Percentiles rank a stretch among this genome's conserved stretches.
Conservation (phyloP, 805 yeast genomes). For the Grigorovia transvaalensis region DNA sequence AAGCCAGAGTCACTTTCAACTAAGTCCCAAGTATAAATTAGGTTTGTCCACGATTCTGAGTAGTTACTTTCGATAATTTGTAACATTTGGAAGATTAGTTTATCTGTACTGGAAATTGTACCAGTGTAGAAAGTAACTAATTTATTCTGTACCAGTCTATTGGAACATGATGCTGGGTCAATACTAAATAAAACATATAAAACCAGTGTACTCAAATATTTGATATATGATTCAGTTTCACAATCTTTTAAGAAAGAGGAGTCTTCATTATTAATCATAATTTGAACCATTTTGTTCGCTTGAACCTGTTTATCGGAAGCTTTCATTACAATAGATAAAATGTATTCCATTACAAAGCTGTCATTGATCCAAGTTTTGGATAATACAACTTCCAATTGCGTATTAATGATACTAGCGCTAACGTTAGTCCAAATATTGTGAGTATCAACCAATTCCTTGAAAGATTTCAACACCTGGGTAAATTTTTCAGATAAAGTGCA, state of each 20-base stretch:
- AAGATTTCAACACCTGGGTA: slow-evolving; percentile 25
- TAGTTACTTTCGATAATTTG: slow-evolving; percentile 44
- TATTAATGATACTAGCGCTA: slow-evolving; percentile 39
- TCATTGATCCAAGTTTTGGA: slow-evolving; percentile 38
- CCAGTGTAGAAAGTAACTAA: slow-evolving; percentile 54
- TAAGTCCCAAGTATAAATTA: slow-evolving; percentile 59
- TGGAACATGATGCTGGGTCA: slow-evolving; percentile 39
- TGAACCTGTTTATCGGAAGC: slow-evolving; percentile 32
- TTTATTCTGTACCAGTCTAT: slow-evolving; percentile 36
- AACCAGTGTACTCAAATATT: slow-evolving; percentile 37
- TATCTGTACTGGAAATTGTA: slow-evolving; percentile 48
- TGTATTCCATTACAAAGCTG: slow-evolving; percentile 36
- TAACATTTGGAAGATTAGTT: slow-evolving; percentile 47
- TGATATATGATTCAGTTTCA: slow-evolving; percentile 17
- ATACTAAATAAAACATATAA: slow-evolving; percentile 40
- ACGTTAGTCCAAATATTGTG: slow-evolving; percentile 32
- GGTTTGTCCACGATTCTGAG: slow-evolving; percentile 53
- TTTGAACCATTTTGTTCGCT: slow-evolving; percentile 47
- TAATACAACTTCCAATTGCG: slow-evolving; percentile 57
- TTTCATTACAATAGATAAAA: slow-evolving; percentile 30
- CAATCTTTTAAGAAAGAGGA: slow-evolving; percentile 26
- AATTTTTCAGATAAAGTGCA: slow-evolving; percentile 21
- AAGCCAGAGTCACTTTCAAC: slow-evolving; percentile 31
- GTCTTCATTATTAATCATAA: slow-evolving; percentile 44
- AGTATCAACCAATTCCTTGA: slow-evolving; percentile 25